These are phyloP conservation scores for Isoetes engelmannii DNA, from an alignment of 83 land plant genomes.

Conservation along the genomic window DNA sequence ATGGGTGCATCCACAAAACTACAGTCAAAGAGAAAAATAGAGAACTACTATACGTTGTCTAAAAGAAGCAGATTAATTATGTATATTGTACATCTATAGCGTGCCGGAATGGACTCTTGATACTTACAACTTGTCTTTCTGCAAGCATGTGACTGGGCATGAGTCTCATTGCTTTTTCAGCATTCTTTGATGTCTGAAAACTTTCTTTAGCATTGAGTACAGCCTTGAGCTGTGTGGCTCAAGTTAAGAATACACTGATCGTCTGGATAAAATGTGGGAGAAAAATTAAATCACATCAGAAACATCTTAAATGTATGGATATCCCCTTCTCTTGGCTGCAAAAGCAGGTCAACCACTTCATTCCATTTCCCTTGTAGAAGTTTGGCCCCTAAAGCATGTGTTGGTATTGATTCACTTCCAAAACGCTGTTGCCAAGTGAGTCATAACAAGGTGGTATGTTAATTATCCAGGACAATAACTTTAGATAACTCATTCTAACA, in stretches of 20 bases:
- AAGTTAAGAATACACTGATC: constrained; percentile 18
- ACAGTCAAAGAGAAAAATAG: too few relatives aligned
- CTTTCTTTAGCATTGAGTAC: constrained; percentile 54
- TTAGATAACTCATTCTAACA: not conserved
- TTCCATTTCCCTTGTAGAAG: constrained; percentile 93
- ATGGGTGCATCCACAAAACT: too few relatives aligned
- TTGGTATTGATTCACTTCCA: constrained; percentile 86
- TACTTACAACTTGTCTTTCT: constrained; percentile 85
- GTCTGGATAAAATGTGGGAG: constrained; percentile 8
- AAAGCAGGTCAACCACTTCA: constrained; percentile 62
- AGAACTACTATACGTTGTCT: too few relatives aligned
- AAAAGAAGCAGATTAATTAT: too few relatives aligned
- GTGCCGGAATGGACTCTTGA: too few relatives aligned
- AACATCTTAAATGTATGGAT: constrained; percentile 43
- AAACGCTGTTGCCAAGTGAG: constrained; percentile 53
- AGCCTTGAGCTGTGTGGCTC: constrained; percentile 47
- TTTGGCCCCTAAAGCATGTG: constrained; percentile 76
- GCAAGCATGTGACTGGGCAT: constrained; percentile 76
- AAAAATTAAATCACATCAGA: not conserved
- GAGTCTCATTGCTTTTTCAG: constrained; percentile 57
- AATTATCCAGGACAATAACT: not conserved
- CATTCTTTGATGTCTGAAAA: constrained; percentile 56
- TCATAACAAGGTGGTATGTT: not conserved
- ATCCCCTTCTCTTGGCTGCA: constrained; percentile 92
- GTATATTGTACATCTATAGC: too few relatives aligned